Conservation (phyloP, 257 asterid genomes). For the Anisodus tanguticus region DNA sequence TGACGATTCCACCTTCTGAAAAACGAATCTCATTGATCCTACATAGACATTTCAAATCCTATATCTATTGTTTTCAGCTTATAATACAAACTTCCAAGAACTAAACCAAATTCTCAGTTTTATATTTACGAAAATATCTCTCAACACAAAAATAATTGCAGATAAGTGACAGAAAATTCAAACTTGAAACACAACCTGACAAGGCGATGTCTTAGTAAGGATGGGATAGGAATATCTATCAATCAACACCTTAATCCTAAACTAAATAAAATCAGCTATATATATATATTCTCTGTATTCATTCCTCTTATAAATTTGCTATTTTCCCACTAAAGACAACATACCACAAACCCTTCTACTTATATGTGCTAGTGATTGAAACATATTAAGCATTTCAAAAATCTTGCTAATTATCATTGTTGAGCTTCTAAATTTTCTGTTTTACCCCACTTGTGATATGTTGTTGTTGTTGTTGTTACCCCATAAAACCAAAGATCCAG, state of each 20-base stretch:
- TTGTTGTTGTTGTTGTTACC: no score
- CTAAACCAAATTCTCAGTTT: not conserved
- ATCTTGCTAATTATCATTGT: not conserved
- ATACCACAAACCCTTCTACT: not conserved
- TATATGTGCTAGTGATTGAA: not conserved
- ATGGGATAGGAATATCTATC: not conserved
- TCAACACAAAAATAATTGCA: not conserved
- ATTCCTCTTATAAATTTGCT: not conserved
- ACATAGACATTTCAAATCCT: slow-evolving; percentile 1
- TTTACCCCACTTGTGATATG: not conserved
- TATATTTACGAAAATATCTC: not conserved
- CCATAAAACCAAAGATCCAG: not conserved
- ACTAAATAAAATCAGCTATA: no score
- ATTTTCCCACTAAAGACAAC: not conserved
- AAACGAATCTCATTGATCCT: not conserved
- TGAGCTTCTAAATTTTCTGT: not conserved
- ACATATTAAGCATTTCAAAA: not conserved
- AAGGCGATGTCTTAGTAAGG: not conserved
- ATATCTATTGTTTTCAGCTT: not conserved
- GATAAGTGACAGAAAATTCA: not conserved
- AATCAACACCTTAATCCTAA: not conserved
- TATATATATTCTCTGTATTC: not conserved
- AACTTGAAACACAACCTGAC: not conserved
- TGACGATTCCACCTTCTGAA: not conserved
- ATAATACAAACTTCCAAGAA: not conserved